Conservation (phyloP, 2,329 filamentous ascomycete species). For the Xylaria sp. region DNA sequence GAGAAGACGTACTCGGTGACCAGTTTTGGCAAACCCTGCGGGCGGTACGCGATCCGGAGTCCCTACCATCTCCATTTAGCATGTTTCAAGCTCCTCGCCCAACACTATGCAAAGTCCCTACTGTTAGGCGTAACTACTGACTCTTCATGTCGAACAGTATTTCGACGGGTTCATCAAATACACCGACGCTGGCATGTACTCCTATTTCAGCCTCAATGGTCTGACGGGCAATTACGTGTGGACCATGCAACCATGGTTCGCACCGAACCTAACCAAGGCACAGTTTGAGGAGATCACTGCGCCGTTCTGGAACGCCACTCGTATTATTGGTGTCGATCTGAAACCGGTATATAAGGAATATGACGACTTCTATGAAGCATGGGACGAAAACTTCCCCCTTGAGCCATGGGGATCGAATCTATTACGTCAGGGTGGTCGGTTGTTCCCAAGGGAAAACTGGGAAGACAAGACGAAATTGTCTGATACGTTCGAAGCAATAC, state of each 20-base stretch:
- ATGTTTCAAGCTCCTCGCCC: background rate
- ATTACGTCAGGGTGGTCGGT: conserved; percentile 45
- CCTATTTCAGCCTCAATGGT: conserved; percentile 39
- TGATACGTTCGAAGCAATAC: conserved; percentile 43
- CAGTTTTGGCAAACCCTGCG: conserved; percentile 42
- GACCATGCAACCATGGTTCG: conserved; percentile 43
- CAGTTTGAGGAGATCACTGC: conserved; percentile 37
- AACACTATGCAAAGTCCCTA: background rate
- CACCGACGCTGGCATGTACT: conserved; percentile 44
- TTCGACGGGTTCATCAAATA: conserved; percentile 42
- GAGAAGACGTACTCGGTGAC: conserved; percentile 37
- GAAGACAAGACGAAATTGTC: conserved; percentile 42
- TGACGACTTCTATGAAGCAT: conserved; percentile 47
- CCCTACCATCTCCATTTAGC: conserved; percentile 8
- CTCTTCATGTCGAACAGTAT: conserved; percentile 13
- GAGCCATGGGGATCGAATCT: conserved; percentile 41
- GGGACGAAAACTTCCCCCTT: conserved; percentile 36
- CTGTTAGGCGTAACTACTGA: background rate
- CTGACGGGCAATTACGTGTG: conserved; percentile 34
- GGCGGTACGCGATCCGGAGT: conserved; percentile 11
- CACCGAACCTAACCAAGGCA: conserved; percentile 35
- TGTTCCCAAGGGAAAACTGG: conserved; percentile 50
- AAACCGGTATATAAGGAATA: conserved; percentile 46
- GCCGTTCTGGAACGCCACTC: conserved; percentile 41
- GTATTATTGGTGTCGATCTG: conserved; percentile 41